phyloP scores from a whole-genome alignment of 306 rosid species.

The Trifolium dubium region DNA sequence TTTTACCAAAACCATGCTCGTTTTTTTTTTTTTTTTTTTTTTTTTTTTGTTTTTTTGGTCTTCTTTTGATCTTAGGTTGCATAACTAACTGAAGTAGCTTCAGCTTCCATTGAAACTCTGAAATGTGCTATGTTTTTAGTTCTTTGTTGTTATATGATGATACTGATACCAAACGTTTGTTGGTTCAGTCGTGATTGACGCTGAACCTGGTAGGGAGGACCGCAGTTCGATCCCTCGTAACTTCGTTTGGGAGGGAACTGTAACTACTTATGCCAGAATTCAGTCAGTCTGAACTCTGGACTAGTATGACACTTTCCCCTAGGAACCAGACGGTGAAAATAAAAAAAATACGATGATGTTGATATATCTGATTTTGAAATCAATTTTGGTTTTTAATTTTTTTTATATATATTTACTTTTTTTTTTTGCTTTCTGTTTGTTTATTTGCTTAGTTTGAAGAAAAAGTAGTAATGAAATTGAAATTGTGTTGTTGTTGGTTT shows the following conservation, averaged over 20 bases:
- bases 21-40: neutral
- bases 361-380: neutral
- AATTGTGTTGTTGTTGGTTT: conserved; percentile 4
- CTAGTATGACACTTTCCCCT: too few species aligned
- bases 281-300: too few species aligned
- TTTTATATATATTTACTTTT: neutral
- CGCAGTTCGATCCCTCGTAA: too few species aligned
- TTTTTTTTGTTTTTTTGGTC: too few species aligned
- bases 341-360: neutral
- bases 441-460: neutral
- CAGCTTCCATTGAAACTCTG: neutral
- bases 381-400: neutral
- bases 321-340: too few species aligned
- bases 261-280: too few species aligned
- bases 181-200: too few species aligned
- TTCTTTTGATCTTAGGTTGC: neutral
- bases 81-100: neutral
- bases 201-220: too few species aligned
- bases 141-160: neutral
- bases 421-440: neutral
- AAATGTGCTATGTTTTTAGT: neutral
- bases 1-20: neutral
- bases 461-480: neutral
- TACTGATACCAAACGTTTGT: too few species aligned
- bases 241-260: too few species aligned